Evolutionary conservation across 345 rosid species (phyloP).

Genomic region (Pistacia atlantica): DNA sequence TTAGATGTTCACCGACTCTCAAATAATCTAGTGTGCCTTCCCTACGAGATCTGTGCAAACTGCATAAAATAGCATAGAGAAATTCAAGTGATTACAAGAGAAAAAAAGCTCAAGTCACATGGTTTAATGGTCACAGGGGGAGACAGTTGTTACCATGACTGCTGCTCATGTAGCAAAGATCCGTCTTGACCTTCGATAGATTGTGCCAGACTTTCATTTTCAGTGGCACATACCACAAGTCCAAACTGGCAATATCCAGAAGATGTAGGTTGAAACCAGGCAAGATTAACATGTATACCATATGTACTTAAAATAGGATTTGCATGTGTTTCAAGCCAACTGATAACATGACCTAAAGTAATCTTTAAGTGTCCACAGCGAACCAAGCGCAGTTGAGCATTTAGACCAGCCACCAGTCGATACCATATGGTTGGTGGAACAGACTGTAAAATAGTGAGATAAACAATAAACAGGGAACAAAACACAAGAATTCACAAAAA

Average conservation of each 20-base stretch:
- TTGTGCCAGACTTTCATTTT: slow-evolving; percentile 31
- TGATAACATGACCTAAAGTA: slow-evolving; percentile 64
- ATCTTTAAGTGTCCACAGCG: slow-evolving; percentile 63
- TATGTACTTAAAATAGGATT: slow-evolving; percentile 71
- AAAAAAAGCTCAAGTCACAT: slow-evolving; percentile 5
- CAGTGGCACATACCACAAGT: slow-evolving; percentile 50
- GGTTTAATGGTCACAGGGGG: neutral
- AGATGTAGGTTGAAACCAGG: slow-evolving; percentile 81
- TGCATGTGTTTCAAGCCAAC: slow-evolving; percentile 96
- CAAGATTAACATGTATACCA: slow-evolving; percentile 68
- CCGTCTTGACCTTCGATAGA: slow-evolving; percentile 35
- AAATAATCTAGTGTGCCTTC: slow-evolving; percentile 27
- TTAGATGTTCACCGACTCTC: slow-evolving; percentile 34
- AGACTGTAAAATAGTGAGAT: slow-evolving; percentile 43
- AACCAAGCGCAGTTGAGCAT: slow-evolving; percentile 86
- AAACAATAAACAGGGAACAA: slow-evolving; percentile 7
- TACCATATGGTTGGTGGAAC: slow-evolving; percentile 93
- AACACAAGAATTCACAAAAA: slow-evolving; percentile 13
- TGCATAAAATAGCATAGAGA: slow-evolving; percentile 19
- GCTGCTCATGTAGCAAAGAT: slow-evolving; percentile 33
- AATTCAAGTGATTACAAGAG: neutral
- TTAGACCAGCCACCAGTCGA: slow-evolving; percentile 89
- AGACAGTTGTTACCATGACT: slow-evolving; percentile 42
- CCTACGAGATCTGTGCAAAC: slow-evolving; percentile 34
- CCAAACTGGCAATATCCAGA: slow-evolving; percentile 85